These are phyloP conservation scores for Starmerella tilneyi DNA, from an alignment of 805 yeast genomes.

Conservation along the genomic window DNA sequence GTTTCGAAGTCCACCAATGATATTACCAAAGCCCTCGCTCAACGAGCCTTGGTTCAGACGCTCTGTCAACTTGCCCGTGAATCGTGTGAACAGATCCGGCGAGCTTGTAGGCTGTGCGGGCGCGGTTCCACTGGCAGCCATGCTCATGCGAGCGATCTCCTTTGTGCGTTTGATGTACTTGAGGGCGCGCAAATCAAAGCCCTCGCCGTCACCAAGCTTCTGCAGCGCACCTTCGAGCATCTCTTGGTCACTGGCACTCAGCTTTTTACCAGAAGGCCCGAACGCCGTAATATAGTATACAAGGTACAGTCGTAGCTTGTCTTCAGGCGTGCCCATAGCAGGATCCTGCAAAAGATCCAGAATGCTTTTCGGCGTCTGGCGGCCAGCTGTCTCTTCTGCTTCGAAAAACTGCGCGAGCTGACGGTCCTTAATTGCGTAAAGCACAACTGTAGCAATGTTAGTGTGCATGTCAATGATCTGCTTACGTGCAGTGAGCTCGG, in stretches of 20 bases:
- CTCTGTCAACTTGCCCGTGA: constrained; percentile 61
- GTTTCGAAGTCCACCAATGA: constrained; percentile 79
- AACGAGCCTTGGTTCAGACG: constrained; percentile 70
- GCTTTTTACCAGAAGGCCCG: constrained; percentile 26
- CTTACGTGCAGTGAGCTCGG: constrained; percentile 83
- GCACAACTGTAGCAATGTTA: constrained; percentile 78
- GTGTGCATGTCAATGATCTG: constrained; percentile 89
- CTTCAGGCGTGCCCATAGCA: constrained; percentile 48
- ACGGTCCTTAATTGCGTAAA: constrained; percentile 76
- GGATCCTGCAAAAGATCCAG: constrained; percentile 41
- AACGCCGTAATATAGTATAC: constrained; percentile 47
- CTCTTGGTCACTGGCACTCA: constrained; percentile 41
- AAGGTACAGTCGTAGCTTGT: constrained; percentile 80
- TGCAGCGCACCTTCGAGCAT: constrained; percentile 55
- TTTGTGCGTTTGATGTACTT: constrained; percentile 70
- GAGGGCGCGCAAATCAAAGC: constrained; percentile 53
- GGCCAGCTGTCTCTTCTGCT: constrained; percentile 68
- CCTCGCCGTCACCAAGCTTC: constrained; percentile 34
- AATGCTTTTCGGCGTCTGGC: constrained; percentile 45
- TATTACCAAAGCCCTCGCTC: constrained; percentile 79
- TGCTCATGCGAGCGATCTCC: constrained; percentile 50
- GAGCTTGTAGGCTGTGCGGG: constrained; percentile 23
- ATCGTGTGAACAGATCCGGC: constrained; percentile 37
- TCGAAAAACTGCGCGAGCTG: constrained; percentile 85
- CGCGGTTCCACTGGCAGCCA: constrained; percentile 26